Percentiles rank a stretch among this genome's conserved stretches.
Evolutionary conservation across 345 rosid species (phyloP).

Genomic region (Ailanthus altissimus): DNA sequence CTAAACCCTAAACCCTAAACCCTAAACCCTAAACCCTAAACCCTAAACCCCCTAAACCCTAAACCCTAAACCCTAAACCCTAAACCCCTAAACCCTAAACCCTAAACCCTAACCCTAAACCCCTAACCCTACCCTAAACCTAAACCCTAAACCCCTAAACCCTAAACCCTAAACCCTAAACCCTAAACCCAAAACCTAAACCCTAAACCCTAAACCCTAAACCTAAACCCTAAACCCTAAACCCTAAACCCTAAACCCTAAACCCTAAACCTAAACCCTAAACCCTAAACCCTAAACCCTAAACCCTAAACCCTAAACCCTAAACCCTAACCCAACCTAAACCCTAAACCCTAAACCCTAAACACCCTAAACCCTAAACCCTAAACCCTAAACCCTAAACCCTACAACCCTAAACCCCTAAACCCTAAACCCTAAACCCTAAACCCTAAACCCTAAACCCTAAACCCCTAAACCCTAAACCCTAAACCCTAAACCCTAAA

Average conservation of each 20-base stretch:
- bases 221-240: conserved; percentile 12
- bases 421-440: conserved; percentile 27
- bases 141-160: conserved; percentile 19
- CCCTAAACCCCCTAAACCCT: conserved; percentile 9
- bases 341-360: conserved; percentile 24
- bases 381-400: conserved; percentile 25
- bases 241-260: conserved; percentile 19
- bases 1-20: conserved; percentile 20
- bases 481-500: conserved; percentile 28
- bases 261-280: conserved; percentile 24
- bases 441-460: conserved; percentile 19
- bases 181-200: conserved; percentile 21
- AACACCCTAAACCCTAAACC: conserved; percentile 31
- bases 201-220: conserved; percentile 17
- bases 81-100: neutral
- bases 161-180: conserved; percentile 20
- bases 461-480: neutral
- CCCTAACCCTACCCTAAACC: conserved; percentile 22
- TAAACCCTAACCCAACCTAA: conserved; percentile 8
- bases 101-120: conserved; percentile 20
- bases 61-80: conserved; percentile 22
- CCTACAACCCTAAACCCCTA: conserved; percentile 12
- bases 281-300: conserved; percentile 30
- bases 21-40: conserved; percentile 9
- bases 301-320: conserved; percentile 29